Conservation (phyloP, 2,329 filamentous ascomycete species). For the Pseudocercospora musae region DNA sequence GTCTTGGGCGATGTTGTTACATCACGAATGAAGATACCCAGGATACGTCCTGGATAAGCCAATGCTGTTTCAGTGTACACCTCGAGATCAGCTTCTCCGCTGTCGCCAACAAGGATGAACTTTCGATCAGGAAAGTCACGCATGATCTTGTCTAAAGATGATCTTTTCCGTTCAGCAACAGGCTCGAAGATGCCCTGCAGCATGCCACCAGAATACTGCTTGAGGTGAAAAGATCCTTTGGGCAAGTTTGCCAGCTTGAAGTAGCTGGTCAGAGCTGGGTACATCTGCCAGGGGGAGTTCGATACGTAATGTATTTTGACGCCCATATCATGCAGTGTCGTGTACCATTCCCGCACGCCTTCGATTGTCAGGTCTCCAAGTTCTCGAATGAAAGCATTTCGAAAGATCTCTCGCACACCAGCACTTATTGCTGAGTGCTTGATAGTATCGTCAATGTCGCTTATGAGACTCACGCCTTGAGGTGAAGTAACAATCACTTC, state of each 20-base stretch:
- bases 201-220: conserved; percentile 88
- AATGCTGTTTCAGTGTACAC: conserved; percentile 93
- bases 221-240: conserved; percentile 86
- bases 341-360: conserved; percentile 89
- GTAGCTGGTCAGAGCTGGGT: conserved; percentile 80
- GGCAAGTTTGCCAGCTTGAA: conserved; percentile 79
- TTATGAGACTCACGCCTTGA: conserved; percentile 84
- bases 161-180: conserved; percentile 89
- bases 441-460: conserved; percentile 95
- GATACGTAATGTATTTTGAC: conserved; percentile 95
- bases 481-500: conserved; percentile 74
- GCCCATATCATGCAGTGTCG: conserved; percentile 68
- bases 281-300: conserved; percentile 99
- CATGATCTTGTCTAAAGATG: conserved; percentile 79
- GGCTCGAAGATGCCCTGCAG: conserved; percentile 97
- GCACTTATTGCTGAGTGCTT: conserved; percentile 88
- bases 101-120: conserved; percentile 91
- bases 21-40: conserved; percentile 90
- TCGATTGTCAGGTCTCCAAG: conserved; percentile 76
- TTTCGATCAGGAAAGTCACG: conserved; percentile 83
- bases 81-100: conserved; percentile 93
- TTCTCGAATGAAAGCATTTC: conserved; percentile 91
- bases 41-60: conserved; percentile 75
- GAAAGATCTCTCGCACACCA: conserved; percentile 90
- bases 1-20: conserved; percentile 72